Conservation (phyloP, 1,139 yeast genomes). For the Taiozyma onychis region DNA sequence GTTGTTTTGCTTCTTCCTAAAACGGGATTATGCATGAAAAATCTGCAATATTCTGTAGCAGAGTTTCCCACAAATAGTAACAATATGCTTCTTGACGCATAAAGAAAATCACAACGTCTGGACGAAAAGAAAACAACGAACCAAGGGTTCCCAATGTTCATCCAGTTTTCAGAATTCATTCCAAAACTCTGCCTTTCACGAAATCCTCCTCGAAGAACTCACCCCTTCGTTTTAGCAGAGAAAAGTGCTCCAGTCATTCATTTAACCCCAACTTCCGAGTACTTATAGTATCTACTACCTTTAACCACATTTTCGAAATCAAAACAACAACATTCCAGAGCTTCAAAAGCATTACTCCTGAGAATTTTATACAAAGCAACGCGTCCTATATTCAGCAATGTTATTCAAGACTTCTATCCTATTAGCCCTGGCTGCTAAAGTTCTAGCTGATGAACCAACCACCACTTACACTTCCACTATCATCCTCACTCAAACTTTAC, state of each 20-base stretch:
- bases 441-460: constrained; percentile 20
- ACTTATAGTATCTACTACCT: constrained; percentile 1
- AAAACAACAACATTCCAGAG: background rate
- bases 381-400: constrained; percentile 10
- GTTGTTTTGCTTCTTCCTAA: background rate
- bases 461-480: constrained; percentile 24
- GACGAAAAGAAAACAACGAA: background rate
- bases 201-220: background rate
- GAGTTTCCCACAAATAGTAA: background rate
- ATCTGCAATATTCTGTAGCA: background rate
- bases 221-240: background rate
- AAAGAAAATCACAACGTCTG: background rate
- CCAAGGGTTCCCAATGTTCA: background rate
- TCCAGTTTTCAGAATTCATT: background rate
- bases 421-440: constrained; percentile 18
- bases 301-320: background rate
- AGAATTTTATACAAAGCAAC: background rate
- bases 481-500: constrained; percentile 19
- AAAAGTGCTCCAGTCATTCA: constrained; percentile 9
- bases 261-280: background rate
- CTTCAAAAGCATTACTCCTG: background rate
- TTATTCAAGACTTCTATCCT: constrained; percentile 18
- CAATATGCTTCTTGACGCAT: background rate
- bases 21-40: background rate
- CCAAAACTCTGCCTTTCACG: background rate